phyloP scores from a whole-genome alignment of 1,284 basidiomycete species.

The Rhodotorula glutinis region DNA sequence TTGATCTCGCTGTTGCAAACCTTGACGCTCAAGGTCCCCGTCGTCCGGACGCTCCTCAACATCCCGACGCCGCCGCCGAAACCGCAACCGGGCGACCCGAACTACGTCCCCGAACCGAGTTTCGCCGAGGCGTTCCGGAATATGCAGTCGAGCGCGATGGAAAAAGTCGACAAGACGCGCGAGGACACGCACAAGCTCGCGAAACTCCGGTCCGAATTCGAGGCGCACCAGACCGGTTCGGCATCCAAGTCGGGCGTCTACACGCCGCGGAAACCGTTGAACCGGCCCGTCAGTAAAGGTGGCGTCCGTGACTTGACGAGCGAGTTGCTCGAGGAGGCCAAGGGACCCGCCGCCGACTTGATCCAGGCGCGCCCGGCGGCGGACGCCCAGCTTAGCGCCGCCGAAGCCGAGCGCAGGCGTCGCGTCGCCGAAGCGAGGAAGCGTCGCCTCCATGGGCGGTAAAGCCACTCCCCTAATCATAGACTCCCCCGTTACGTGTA shows the following conservation, averaged over 20 bases:
- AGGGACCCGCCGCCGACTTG: not conserved
- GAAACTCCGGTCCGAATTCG: not conserved
- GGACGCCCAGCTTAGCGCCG: not conserved
- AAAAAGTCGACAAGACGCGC: constrained; percentile 31
- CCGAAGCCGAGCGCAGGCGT: constrained; percentile 14
- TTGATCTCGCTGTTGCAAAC: constrained; percentile 56
- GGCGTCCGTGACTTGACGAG: not conserved
- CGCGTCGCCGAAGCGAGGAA: constrained; percentile 21
- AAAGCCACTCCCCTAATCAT: not conserved
- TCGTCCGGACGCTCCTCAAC: constrained; percentile 54
- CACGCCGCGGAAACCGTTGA: constrained; percentile 12
- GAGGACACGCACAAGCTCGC: constrained; percentile 11
- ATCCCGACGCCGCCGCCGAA: constrained; percentile 54
- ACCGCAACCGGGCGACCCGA: constrained; percentile 31
- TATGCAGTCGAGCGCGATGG: constrained; percentile 25
- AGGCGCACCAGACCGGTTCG: not conserved
- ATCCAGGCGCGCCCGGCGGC: constrained; percentile 10
- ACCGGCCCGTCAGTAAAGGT: not conserved
- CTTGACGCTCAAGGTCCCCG: constrained; percentile 53
- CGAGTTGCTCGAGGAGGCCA: not conserved
- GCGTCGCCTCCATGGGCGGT: constrained; percentile 14
- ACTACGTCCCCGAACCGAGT: constrained; percentile 35
- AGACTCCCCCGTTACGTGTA: too few species aligned
- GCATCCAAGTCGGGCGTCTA: not conserved
- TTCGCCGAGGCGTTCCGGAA: constrained; percentile 40